phyloP scores from a whole-genome alignment of 139 green algal genomes.

The Micractinium sp. region DNA sequence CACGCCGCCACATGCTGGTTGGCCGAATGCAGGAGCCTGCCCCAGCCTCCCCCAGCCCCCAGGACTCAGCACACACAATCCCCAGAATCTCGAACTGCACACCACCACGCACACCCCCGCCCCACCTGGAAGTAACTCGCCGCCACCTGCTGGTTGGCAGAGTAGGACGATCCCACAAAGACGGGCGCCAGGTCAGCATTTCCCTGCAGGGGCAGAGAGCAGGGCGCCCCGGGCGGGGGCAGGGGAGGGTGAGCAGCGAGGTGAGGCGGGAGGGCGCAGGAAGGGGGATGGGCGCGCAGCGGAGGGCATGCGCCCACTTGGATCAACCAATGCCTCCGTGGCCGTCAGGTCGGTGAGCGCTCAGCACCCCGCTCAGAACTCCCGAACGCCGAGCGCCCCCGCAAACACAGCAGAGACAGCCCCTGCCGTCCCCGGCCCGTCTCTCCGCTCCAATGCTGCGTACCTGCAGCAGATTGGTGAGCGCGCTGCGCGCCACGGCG shows the following conservation, averaged over 20 bases:
- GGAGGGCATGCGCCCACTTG: not conserved
- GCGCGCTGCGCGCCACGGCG: slow-evolving; percentile 53
- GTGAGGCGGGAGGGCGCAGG: not conserved
- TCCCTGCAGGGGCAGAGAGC: not conserved
- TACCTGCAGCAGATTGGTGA: slow-evolving; percentile 65
- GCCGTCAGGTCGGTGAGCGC: too few relatives aligned
- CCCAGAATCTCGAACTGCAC: not conserved
- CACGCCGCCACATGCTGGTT: too few relatives aligned
- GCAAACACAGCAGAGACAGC: too few relatives aligned
- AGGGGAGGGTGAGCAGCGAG: not conserved
- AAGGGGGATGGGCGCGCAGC: not conserved
- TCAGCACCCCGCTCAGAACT: too few relatives aligned
- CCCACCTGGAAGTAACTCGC: slow-evolving; percentile 76
- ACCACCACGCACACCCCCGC: not conserved
- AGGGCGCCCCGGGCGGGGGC: too few relatives aligned
- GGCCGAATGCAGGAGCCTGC: too few relatives aligned
- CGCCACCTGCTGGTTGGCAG: slow-evolving; percentile 56
- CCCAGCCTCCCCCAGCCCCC: too few relatives aligned
- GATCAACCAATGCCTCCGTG: too few relatives aligned
- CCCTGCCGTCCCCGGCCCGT: too few relatives aligned
- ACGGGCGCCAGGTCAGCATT: slow-evolving; percentile 66
- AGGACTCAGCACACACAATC: not conserved
- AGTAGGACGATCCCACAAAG: slow-evolving; percentile 83
- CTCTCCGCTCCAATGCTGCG: too few relatives aligned
- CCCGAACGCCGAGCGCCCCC: too few relatives aligned